phyloP scores from a whole-genome alignment of 2,329 filamentous ascomycete species.

The Phialophora tarda region DNA sequence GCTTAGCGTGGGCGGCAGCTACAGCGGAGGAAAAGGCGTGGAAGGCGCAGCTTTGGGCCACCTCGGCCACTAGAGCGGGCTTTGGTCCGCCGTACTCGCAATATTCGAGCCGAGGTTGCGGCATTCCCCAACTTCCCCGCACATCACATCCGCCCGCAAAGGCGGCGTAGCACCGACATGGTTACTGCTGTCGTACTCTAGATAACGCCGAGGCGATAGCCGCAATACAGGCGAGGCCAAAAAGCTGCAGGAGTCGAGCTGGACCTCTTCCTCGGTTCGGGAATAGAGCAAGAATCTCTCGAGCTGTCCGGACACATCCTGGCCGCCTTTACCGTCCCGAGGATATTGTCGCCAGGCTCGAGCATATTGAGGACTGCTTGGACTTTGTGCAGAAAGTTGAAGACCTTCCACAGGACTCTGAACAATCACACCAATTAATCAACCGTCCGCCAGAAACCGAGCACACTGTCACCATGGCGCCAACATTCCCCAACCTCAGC shows the following conservation, averaged over 20 bases:
- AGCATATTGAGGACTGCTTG: not conserved
- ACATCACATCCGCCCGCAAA: not conserved
- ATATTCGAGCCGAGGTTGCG: not conserved
- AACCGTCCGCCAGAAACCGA: not conserved
- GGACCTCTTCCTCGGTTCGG: slow-evolving; percentile 4
- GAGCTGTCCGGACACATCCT: not conserved
- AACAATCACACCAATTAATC: not conserved
- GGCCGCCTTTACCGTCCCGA: not conserved
- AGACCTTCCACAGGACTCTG: not conserved
- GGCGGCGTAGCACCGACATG: not conserved
- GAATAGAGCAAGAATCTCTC: not conserved
- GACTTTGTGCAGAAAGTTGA: not conserved
- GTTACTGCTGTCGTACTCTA: too few relatives aligned
- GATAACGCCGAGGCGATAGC: slow-evolving; percentile 1
- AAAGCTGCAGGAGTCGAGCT: not conserved
- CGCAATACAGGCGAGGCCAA: not conserved
- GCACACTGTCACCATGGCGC: slow-evolving; percentile 12
- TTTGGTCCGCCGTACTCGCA: not conserved
- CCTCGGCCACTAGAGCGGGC: not conserved
- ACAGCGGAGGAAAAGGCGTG: not conserved
- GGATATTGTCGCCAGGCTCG: not conserved
- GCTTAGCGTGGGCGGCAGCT: not conserved
- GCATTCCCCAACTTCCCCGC: slow-evolving; percentile 6
- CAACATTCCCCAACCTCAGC: slow-evolving; percentile 35
- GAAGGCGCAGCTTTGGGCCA: not conserved